Conservation (phyloP, 805 yeast genomes). For the Metschnikowia kofuensis region DNA sequence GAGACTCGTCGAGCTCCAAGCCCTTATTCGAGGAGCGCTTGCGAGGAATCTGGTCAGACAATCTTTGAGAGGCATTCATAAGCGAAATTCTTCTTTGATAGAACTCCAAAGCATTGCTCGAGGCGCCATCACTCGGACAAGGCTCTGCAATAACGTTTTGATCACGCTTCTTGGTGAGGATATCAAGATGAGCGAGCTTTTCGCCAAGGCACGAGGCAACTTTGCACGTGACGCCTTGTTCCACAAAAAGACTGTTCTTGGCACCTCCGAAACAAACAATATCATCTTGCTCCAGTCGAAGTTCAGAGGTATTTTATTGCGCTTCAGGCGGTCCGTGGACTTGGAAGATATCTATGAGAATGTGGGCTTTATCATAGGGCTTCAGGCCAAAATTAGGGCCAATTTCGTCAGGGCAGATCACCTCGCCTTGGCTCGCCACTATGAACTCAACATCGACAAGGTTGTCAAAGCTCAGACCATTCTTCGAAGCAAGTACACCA, state of each 20-base stretch:
- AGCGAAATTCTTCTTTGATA: constrained; percentile 5
- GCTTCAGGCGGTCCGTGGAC: constrained; percentile 55
- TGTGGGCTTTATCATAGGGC: constrained; percentile 32
- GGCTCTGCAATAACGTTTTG: constrained; percentile 41
- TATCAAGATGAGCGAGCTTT: constrained; percentile 32
- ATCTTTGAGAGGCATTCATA: constrained; percentile 11
- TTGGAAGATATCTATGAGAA: constrained; percentile 52
- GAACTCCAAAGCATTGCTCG: constrained; percentile 44
- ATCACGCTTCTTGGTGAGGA: constrained; percentile 42
- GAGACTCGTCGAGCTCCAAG: constrained; percentile 31
- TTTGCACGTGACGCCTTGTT: constrained; percentile 29
- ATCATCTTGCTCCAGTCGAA: constrained; percentile 52
- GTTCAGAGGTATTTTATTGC: constrained; percentile 59
- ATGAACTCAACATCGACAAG: constrained; percentile 51
- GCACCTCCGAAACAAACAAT: constrained; percentile 12
- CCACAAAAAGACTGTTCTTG: constrained; percentile 16
- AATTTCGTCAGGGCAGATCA: constrained; percentile 35
- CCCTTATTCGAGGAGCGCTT: constrained; percentile 35
- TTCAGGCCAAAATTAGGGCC: constrained; percentile 62
- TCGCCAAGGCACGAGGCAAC: constrained; percentile 46
- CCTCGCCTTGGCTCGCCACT: constrained; percentile 41
- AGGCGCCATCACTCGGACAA: constrained; percentile 44
- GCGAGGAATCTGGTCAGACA: constrained; percentile 26
- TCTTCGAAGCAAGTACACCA: constrained; percentile 64
- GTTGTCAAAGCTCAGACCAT: constrained; percentile 73